Conservation (phyloP, 2,329 filamentous ascomycete genomes). For the Colletotrichum tropicale region DNA sequence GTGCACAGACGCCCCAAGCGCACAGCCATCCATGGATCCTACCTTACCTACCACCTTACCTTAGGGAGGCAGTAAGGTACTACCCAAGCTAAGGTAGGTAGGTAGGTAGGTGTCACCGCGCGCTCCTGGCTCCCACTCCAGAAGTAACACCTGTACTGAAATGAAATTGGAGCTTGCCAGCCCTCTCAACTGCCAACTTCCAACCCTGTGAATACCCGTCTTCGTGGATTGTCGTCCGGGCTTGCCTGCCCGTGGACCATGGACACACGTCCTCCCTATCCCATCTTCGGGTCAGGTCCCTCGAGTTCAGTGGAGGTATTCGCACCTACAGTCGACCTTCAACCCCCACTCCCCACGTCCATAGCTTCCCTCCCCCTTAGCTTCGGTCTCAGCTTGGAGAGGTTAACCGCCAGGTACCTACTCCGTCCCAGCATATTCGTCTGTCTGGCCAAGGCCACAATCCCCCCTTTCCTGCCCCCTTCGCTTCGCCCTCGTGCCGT, state of each 20-base stretch:
- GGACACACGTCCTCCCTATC: too few species aligned
- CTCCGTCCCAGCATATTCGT: neutral
- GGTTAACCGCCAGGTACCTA: neutral
- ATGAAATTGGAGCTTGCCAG: neutral
- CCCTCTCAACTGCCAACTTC: neutral
- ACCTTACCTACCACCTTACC: neutral
- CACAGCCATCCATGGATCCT: neutral
- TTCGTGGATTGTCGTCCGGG: neutral
- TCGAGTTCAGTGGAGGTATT: neutral
- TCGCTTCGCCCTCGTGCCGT: neutral
- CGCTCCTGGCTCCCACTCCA: neutral
- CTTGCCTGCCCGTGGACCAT: neutral
- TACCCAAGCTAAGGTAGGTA: too few species aligned
- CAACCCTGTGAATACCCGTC: neutral
- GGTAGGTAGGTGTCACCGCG: neutral
- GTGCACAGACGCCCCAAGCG: conserved; percentile 1
- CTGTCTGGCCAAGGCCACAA: neutral
- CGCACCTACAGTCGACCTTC: neutral
- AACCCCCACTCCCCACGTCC: neutral
- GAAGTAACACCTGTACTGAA: neutral
- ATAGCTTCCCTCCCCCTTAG: neutral
- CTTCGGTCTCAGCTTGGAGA: neutral
- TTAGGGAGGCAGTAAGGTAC: too few species aligned
- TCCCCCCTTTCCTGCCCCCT: neutral
- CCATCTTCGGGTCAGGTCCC: neutral